Conservation (phyloP, 139 green algal genomes). For the Pseudopediastrum boryanum region DNA sequence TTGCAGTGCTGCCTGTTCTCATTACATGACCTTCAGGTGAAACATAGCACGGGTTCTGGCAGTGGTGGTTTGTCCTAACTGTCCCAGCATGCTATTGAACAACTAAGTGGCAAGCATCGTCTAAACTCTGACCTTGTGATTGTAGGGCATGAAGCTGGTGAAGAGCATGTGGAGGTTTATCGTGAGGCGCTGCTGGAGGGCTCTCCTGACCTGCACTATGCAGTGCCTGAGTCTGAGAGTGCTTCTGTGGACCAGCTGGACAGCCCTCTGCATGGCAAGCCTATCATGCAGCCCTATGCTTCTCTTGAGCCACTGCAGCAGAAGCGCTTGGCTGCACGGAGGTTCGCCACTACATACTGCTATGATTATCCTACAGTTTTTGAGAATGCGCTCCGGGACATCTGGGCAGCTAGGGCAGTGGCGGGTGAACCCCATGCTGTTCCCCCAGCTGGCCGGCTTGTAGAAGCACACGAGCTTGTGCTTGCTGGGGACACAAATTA, state of each 20-base stretch:
- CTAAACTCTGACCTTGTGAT: too few relatives aligned
- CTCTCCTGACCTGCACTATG: conserved; percentile 11
- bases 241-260: background rate
- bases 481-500: conserved; percentile 38
- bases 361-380: conserved; percentile 97
- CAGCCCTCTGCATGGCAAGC: conserved; percentile 48
- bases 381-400: conserved; percentile 80
- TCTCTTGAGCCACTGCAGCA: conserved; percentile 21
- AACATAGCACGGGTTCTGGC: too few relatives aligned
- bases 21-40: background rate
- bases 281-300: conserved; percentile 78
- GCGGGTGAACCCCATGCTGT: conserved; percentile 49
- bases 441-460: conserved; percentile 62
- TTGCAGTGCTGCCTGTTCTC: background rate
- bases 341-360: conserved; percentile 70
- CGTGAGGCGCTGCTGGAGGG: conserved; percentile 60
- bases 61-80: too few relatives aligned
- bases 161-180: conserved; percentile 93
- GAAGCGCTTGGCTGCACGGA: conserved; percentile 37
- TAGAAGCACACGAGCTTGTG: conserved; percentile 79
- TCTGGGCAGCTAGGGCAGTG: conserved; percentile 62
- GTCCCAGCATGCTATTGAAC: too few relatives aligned
- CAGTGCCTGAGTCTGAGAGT: background rate
- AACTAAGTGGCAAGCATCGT: too few relatives aligned
- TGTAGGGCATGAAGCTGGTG: conserved; percentile 84